Conservation (phyloP, 2,329 filamentous ascomycete species). For the Acrodontium crateriforme region DNA sequence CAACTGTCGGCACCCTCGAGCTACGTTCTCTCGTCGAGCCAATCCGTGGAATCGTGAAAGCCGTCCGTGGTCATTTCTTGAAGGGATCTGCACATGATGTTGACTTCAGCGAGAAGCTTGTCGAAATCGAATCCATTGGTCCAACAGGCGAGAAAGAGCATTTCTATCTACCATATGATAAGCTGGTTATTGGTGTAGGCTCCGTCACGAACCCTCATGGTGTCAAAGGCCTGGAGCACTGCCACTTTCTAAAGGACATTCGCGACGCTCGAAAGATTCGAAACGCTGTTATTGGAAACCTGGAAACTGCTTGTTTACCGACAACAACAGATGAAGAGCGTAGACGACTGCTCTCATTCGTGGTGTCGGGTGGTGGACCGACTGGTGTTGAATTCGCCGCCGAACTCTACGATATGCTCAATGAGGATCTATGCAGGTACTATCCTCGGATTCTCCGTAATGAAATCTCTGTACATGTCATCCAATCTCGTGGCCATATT, state of each 20-base stretch:
- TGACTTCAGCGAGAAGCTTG: slow-evolving; percentile 78
- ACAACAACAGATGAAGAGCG: slow-evolving; percentile 83
- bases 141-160: slow-evolving; percentile 55
- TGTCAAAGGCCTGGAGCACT: slow-evolving; percentile 86
- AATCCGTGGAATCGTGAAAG: slow-evolving; percentile 66
- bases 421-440: slow-evolving; percentile 73
- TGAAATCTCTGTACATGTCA: slow-evolving; percentile 93
- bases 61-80: slow-evolving; percentile 76
- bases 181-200: slow-evolving; percentile 82
- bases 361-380: slow-evolving; percentile 87
- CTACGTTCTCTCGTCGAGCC: slow-evolving; percentile 85
- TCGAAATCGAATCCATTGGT: slow-evolving; percentile 69
- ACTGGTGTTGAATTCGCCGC: slow-evolving; percentile 97
- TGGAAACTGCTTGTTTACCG: slow-evolving; percentile 84
- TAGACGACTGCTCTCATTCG: slow-evolving; percentile 77
- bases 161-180: slow-evolving; percentile 96
- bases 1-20: slow-evolving; percentile 89
- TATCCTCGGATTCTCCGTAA: slow-evolving; percentile 89
- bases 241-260: slow-evolving; percentile 90
- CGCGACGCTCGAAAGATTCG: slow-evolving; percentile 81
- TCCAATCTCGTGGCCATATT: slow-evolving; percentile 88
- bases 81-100: slow-evolving; percentile 78
- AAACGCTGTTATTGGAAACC: slow-evolving; percentile 74
- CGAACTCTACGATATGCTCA: slow-evolving; percentile 88
- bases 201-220: slow-evolving; percentile 91